Base-by-base conservation (phyloP, 2,329 filamentous ascomycete genomes). In the Botryotinia calthae region DNA sequence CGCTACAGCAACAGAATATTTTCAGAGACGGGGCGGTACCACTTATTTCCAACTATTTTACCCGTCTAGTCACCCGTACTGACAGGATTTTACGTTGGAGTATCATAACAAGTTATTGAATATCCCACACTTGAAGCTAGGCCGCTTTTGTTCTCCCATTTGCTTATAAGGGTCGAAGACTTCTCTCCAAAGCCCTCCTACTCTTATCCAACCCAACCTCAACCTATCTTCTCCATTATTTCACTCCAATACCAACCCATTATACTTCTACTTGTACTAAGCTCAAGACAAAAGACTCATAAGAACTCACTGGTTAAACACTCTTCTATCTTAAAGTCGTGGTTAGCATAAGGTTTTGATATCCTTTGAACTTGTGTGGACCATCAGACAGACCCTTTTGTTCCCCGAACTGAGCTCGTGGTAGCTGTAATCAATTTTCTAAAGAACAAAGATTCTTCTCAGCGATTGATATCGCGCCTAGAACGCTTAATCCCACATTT, bases 181-280 rank as follows among this genome's bases (percentile, higher is more conserved):
- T 28, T 67, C 16, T 67, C 25, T 28, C 6, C 37, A 67, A 67
- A 67, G 25, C 18, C 48, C 25, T 42, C 37, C n/a, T 56, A 67
- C 48, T 67, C 48, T 67, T 54, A 37, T 67, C 65, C 25, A 40
- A 56, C 48, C 56, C n/a, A 67, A 56, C 10, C 20, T 56, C 48
- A 56, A 42, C 48, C 65, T 42, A n/a, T 28, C 51, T 42, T n/a
- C 9, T 56, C 34, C 25, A n/a, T 42, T n/a, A 22, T 25, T 22
- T 10, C 20, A 22, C 40, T 56, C 64, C 34, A 54, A 44, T n/a
- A 31, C 1, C 31, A 54, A 31, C 20, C 18, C 18, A 56, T 31
- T n/a, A 22, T 67, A 9, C 18, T 31, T 20, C 25, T 67, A 42
- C 18, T 28, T 67, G 5, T n/a, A 20, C 34, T 67, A 37, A 56